Evolutionary conservation across 257 asterid genomes (phyloP), one percentile per base, ranked within the genome.

Genomic region (Cynanchum wilfordii): DNA sequence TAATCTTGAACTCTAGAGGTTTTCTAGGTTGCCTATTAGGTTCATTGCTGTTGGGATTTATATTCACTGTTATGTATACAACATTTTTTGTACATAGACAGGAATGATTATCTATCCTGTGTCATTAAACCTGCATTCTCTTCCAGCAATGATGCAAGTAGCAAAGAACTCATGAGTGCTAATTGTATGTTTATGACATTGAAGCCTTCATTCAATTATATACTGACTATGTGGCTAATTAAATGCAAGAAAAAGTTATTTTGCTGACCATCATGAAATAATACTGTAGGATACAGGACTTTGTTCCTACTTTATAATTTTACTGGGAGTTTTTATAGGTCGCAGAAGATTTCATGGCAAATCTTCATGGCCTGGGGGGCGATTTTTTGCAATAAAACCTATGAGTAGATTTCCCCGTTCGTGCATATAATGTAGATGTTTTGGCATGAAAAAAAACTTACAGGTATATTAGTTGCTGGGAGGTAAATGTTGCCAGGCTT

Each of bases 1-100:
- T 95, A 78, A 24, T 69, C 44, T 19, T 49, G 54, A 29, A 40
- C 57, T 55, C 8, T 30, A 33, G 10, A 50, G 47, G 38, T 54
- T 73, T 15, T 36, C 22, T 19, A n/a, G 38, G 22, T 40, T 69
- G 40, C 58, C 55, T 45, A 30, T 19, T 44, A 36, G 40, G 27
- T 54, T 70, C 38, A 36, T 30, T 33, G 51, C 38, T n/a, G 38
- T 54, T 30, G 5, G 51, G 24, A 50, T n/a, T 42, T 47, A 19
- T 49, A 27, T 11, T 27, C 56, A 9, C 7, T 27, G 59, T 47
- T n/a, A 25, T 68, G 15, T 68, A 22, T 16, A 27, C 47, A 4
- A 8, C 17, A 9, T 49, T 33, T 11, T 50, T 44, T 16, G 15
- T 10, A 49, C 49, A 30, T 69, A 2, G 45, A 47, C 59, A 7